Evolutionary conservation across 2,329 filamentous ascomycete genomes (phyloP), one percentile per base, ranked within the genome.

Genomic region (Hymenotorrendiella dingleyae): DNA sequence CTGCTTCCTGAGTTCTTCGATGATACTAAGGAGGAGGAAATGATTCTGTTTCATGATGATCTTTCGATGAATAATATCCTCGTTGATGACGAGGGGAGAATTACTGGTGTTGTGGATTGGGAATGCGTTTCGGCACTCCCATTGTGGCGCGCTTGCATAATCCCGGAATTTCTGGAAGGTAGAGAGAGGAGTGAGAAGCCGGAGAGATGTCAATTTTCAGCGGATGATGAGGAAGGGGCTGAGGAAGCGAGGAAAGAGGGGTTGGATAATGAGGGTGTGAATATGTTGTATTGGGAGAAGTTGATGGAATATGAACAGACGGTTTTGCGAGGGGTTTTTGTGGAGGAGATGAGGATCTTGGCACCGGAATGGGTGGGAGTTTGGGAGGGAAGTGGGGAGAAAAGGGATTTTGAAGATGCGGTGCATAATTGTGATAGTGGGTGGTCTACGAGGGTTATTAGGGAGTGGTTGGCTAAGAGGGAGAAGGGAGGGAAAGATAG

Each of bases 91-190:
- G 21, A 59, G 4, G 63, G 63, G 1, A 43, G 45, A 0, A 48
- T 71, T 4, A 65, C 63, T 1, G 67, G 50, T 4, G 36, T 71
- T 0, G 33, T 70, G 3, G 66, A 70, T 47, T 72, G 66, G 66
- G 66, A 71, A 42, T 69, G 62, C 30, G 62, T 68, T 9, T 68
- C 63, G 0, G 51, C 63, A 2, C 21, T 68, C 42, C 68, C 67
- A 6, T 48, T 62, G 11, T 72, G 67, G 68, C 48, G 55, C 36
- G 52, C 60, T 4, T 60, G 57, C 9, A 40, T 55, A 19, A 34
- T 60, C 20, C 66, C 67, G 7, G 47, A 53, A 21, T 66, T 71
- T 37, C 54, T 70, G 1, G 27, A 50, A 0, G 60, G 54, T 0
- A 33, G 36, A 4, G 22, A n/a, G 4, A 55, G 64, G 12, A 53